Conservation (phyloP, 2,329 filamentous ascomycete species). For the Epichloe sp. region DNA sequence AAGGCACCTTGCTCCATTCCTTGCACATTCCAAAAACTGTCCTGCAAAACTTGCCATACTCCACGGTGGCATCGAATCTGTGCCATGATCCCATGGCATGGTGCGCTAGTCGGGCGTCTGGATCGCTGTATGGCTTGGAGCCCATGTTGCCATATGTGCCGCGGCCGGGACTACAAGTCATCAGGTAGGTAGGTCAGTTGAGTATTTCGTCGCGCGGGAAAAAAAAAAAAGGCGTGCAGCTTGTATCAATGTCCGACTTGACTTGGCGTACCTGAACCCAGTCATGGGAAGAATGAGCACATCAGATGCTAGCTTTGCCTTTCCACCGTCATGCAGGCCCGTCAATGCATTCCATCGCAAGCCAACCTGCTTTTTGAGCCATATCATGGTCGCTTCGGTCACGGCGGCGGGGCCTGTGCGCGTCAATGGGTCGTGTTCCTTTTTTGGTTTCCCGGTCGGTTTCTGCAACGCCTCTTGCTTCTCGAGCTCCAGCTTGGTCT, state of each 20-base stretch:
- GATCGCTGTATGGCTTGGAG: constrained; percentile 10
- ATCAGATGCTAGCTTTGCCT: constrained; percentile 11
- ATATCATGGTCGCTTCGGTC: constrained; percentile 10
- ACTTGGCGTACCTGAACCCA: constrained; percentile 11
- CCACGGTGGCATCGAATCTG: constrained; percentile 9
- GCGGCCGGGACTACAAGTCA: constrained; percentile 9
- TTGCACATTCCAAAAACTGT: constrained; percentile 11
- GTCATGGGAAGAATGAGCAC: constrained; percentile 13
- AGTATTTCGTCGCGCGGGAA: neutral
- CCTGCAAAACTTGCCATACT: constrained; percentile 14
- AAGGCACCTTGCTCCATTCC: constrained; percentile 11
- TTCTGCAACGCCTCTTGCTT: constrained; percentile 3
- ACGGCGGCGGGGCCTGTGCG: constrained; percentile 14
- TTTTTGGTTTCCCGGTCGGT: neutral
- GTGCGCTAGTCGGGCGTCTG: constrained; percentile 11
- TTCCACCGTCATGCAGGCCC: constrained; percentile 11
- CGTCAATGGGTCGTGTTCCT: constrained; percentile 10
- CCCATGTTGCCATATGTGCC: constrained; percentile 14
- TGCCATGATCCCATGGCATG: constrained; percentile 13
- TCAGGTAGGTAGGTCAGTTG: neutral
- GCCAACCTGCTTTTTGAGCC: constrained; percentile 9
- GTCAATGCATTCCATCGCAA: constrained; percentile 14
- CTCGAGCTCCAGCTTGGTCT: constrained; percentile 5
- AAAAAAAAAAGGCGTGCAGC: too few relatives aligned
- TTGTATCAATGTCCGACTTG: neutral